phyloP scores from a whole-genome alignment of 208 protist genomes.

The Leishmania lainsoni region DNA sequence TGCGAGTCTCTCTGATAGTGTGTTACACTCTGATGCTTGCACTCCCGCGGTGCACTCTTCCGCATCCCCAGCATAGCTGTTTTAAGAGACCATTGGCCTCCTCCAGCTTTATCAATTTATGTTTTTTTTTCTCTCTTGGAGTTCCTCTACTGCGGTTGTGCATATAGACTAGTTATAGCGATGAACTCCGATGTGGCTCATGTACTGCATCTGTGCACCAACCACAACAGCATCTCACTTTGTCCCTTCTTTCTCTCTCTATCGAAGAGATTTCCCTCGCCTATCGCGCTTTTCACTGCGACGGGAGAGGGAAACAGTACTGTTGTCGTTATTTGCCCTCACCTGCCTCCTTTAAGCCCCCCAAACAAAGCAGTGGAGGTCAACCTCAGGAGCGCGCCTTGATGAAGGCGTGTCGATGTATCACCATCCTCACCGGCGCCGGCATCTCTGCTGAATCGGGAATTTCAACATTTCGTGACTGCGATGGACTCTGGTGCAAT shows the following conservation, averaged over 20 bases:
- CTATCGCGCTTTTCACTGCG: not conserved
- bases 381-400: not conserved
- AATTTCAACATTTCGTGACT: slow-evolving; percentile 61
- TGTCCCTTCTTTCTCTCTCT: not conserved
- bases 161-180: not conserved
- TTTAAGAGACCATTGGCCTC: not conserved
- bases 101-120: not conserved
- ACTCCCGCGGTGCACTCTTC: not conserved
- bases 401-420: slow-evolving; percentile 42
- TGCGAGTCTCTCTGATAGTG: not conserved
- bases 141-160: not conserved
- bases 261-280: not conserved
- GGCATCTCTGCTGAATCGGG: slow-evolving; percentile 80
- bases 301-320: not conserved
- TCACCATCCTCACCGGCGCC: slow-evolving; percentile 77
- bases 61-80: not conserved
- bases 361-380: not conserved
- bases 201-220: not conserved
- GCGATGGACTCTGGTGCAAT: slow-evolving; percentile 71
- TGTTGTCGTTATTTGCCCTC: not conserved
- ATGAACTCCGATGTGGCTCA: not conserved
- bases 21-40: not conserved
- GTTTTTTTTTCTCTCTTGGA: too few species aligned
- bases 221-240: not conserved
- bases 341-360: not conserved